Base-by-base conservation (phyloP, 2,329 filamentous ascomycete species). In the Diaporthe citrichinensis region DNA sequence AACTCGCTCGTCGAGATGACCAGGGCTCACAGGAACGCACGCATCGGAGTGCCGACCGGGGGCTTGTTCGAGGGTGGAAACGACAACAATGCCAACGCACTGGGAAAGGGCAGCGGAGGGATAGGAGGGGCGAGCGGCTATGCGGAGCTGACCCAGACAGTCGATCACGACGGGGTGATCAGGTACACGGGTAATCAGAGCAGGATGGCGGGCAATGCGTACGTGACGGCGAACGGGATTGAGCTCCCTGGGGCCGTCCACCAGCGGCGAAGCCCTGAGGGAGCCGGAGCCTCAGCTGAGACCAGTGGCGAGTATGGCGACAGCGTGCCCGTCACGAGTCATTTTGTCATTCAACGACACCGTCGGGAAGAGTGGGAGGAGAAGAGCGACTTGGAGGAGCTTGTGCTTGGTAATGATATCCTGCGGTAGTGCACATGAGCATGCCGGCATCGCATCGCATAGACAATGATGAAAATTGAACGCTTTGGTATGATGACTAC, bases 1-100 rank as follows among this genome's bases (percentile, higher is more conserved):
- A 82, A 84, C 59, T 79, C 81, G 7, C 79, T 85, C 3, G 82
- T 84, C 25, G 80, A 84, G 67, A 74, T 59, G 55, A 72, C 55
- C 55, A 34, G 55, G 5, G 73, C 55, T 1, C 41, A 46, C 36
- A 65, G n/a, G 46, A 65, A 51, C 14, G 73, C 73, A 57, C 71
- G 53, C 67, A 72, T 53, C 46, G 73, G 65, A 2, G 65, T 25
- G 23, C 65, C 65, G 4, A 28, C 46, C n/a, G 46, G 65, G n/a
- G 65, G 46, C 2, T 1, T 68, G 23, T 12, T 68, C 46, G 46
- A 68, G 31, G 23, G 31, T 3, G 65, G 31, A 2, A 53, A 25
- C 2, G 31, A 23, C 65, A 68, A 36, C n/a, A 36, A 14, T 1
- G 23, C 23, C 46, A 20, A 53, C 31, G 46, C 65, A 8, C 34